phyloP scores from a whole-genome alignment of 2,329 filamentous ascomycete genomes.

The Xenoacremonium recifei region DNA sequence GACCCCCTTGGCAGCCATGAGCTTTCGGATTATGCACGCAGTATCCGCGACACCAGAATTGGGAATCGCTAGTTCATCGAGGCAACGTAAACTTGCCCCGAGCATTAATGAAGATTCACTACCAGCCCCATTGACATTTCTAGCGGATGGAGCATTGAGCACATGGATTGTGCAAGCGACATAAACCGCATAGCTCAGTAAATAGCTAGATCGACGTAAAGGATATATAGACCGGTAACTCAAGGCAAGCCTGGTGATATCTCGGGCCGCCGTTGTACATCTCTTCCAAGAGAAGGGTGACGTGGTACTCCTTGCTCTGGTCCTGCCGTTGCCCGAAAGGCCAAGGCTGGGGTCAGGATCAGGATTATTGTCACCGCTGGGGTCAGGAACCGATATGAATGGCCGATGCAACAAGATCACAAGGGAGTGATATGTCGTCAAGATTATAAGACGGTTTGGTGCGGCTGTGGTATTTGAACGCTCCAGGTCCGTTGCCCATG shows the following conservation, averaged over 20 bases:
- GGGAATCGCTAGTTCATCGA: slow-evolving; percentile 31
- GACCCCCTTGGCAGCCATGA: slow-evolving; percentile 7
- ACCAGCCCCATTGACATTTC: slow-evolving; percentile 17
- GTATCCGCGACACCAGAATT: slow-evolving; percentile 21
- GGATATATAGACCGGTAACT: slow-evolving; percentile 31
- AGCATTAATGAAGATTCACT: slow-evolving; percentile 18
- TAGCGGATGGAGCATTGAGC: slow-evolving; percentile 30
- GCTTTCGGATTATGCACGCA: slow-evolving; percentile 5
- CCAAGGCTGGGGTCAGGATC: no score
- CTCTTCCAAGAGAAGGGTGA: slow-evolving; percentile 20
- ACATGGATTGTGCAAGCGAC: slow-evolving; percentile 41
- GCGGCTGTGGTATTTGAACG: background rate
- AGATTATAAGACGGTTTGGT: slow-evolving; percentile 31
- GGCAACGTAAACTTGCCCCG: slow-evolving; percentile 28
- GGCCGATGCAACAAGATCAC: slow-evolving; percentile 37
- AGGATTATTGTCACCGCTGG: no score
- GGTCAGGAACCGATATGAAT: no score
- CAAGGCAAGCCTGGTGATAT: slow-evolving; percentile 32
- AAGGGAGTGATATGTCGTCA: slow-evolving; percentile 32
- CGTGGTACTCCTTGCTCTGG: slow-evolving; percentile 4
- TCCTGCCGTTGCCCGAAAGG: slow-evolving; percentile 27
- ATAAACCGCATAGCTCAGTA: slow-evolving; percentile 37
- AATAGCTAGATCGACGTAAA: slow-evolving; percentile 32
- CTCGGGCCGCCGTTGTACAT: slow-evolving; percentile 34
- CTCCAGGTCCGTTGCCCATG: no score